Conservation (phyloP, 768 basidiomycete species). For the Megacollybia marginata region DNA sequence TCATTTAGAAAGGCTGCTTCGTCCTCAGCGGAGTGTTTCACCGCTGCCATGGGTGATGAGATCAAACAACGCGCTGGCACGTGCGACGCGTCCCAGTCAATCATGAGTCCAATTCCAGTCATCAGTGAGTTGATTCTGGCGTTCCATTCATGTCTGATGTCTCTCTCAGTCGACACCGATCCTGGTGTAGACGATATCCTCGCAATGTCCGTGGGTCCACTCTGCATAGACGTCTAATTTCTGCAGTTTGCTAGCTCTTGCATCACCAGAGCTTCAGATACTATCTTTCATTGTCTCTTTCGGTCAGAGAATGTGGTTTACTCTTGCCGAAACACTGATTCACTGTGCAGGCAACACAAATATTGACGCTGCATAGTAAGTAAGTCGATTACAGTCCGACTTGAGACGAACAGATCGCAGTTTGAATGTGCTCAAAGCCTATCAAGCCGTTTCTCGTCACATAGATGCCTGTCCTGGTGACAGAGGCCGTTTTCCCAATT, state of each 20-base stretch:
- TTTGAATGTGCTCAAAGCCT: conserved; percentile 68
- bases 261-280: conserved; percentile 80
- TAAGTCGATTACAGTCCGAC: conserved; percentile 6
- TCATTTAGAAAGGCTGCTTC: conserved; percentile 55
- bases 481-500: conserved; percentile 53
- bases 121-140: not conserved
- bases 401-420: conserved; percentile 26
- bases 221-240: not conserved
- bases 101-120: not conserved
- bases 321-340: not conserved
- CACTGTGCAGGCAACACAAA: conserved; percentile 61
- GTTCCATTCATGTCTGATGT: not conserved
- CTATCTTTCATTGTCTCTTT: conserved; percentile 70
- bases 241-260: conserved; percentile 62
- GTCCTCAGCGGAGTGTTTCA: conserved; percentile 28
- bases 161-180: conserved; percentile 66
- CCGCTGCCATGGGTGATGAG: conserved; percentile 24
- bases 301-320: conserved; percentile 35
- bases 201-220: conserved; percentile 51
- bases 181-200: conserved; percentile 80
- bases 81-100: too few species aligned
- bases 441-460: conserved; percentile 57
- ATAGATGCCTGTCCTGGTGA: conserved; percentile 49
- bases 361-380: conserved; percentile 52
- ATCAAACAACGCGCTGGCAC: too few species aligned